A percentile compares a stretch with the other conserved stretches of the same genome.
Conservation (phyloP, 1,284 basidiomycete genomes). For the Irpex lacteus region DNA sequence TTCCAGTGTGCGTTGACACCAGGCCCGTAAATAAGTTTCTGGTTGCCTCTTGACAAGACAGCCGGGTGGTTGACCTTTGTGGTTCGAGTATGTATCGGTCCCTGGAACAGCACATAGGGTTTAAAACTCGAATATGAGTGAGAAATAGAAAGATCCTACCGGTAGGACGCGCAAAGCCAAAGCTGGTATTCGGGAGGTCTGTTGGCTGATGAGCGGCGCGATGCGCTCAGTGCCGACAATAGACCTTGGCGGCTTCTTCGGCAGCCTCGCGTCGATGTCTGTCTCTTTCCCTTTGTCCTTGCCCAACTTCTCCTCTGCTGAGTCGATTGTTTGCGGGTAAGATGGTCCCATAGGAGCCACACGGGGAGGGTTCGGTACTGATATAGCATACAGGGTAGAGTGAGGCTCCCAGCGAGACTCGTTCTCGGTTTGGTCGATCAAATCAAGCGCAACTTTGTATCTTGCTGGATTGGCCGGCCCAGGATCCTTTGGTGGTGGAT, state of each 20-base stretch:
- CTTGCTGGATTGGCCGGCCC: conserved; percentile 50
- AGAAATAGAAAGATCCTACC: conserved; percentile 37
- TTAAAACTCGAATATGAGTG: background rate
- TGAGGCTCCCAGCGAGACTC: conserved; percentile 65
- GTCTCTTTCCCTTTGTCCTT: conserved; percentile 30
- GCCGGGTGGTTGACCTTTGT: conserved; percentile 65
- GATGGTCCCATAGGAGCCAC: conserved; percentile 53
- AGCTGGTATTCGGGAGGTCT: conserved; percentile 56
- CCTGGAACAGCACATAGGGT: conserved; percentile 30
- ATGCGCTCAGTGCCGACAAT: conserved; percentile 53
- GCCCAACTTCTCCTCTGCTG: conserved; percentile 20
- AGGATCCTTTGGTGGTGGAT: conserved; percentile 45
- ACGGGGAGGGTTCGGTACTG: conserved; percentile 55
- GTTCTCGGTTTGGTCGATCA: conserved; percentile 54
- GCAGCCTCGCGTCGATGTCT: conserved; percentile 50
- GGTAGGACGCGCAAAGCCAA: conserved; percentile 60
- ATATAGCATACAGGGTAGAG: conserved; percentile 57
- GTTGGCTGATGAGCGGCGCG: conserved; percentile 48
- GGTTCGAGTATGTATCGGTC: conserved; percentile 52
- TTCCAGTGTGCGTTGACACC: conserved; percentile 71
- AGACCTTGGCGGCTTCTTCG: conserved; percentile 47
- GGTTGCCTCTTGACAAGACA: conserved; percentile 49
- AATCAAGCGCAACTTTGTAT: conserved; percentile 67
- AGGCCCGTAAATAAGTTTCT: conserved; percentile 60
- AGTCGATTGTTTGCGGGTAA: conserved; percentile 44